phyloP scores from a whole-genome alignment of 495 filamentous ascomycete species.

The Trichoderma reesei region DNA sequence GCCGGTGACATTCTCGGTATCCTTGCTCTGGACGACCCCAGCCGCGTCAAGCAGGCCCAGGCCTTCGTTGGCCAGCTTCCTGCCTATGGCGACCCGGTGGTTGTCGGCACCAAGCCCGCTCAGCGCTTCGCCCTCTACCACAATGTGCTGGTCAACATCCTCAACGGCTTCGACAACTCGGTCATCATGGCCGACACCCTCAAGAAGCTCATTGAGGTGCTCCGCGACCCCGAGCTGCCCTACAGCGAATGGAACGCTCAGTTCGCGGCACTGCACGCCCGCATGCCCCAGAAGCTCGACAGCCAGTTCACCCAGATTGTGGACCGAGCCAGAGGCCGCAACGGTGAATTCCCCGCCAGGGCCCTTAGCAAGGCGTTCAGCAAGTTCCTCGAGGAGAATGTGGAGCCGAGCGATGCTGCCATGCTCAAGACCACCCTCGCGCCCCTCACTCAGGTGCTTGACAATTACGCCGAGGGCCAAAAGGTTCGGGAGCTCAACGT shows the following conservation, averaged over 20 bases:
- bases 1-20: slow-evolving; percentile 99
- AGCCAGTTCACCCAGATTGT: slow-evolving; percentile 69
- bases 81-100: slow-evolving; percentile 71
- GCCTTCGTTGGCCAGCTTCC: slow-evolving; percentile 92
- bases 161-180: slow-evolving; percentile 93
- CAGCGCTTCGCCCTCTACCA: slow-evolving; percentile 73
- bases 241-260: slow-evolving; percentile 96
- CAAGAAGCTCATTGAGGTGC: slow-evolving; percentile 80
- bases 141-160: slow-evolving; percentile 76
- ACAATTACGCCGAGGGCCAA: slow-evolving; percentile 75
- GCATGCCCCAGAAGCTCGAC: slow-evolving; percentile 92
- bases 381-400: slow-evolving; percentile 84
- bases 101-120: slow-evolving; percentile 84
- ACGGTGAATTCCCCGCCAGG: slow-evolving; percentile 86
- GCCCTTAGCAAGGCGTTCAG: slow-evolving; percentile 70
- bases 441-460: slow-evolving; percentile 74
- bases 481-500: slow-evolving; percentile 84
- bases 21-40: slow-evolving; percentile 88
- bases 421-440: slow-evolving; percentile 61
- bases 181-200: slow-evolving; percentile 86
- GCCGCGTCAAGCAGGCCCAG: slow-evolving; percentile 91
- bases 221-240: slow-evolving; percentile 81
- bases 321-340: slow-evolving; percentile 65
- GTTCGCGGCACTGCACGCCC: slow-evolving; percentile 85
- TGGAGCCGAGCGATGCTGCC: slow-evolving; percentile 54